Evolutionary conservation across 306 rosid species (phyloP).

Genomic region (Cicer pinnatifidum): DNA sequence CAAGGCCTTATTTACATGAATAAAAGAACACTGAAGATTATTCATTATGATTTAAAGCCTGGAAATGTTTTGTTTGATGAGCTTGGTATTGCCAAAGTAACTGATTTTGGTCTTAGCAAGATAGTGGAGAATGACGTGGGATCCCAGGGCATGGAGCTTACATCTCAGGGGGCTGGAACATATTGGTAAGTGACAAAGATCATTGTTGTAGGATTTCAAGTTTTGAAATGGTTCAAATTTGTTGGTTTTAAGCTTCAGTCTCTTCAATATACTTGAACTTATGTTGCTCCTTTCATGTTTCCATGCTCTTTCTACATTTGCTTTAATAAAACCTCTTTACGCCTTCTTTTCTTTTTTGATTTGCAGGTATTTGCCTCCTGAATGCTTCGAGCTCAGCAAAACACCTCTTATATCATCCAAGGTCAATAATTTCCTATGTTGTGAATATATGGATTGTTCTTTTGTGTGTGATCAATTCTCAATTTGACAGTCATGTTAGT

Average conservation of each 20-base stretch:
- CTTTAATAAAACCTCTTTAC: slow-evolving; percentile 7
- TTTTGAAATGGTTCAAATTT: slow-evolving; percentile 28
- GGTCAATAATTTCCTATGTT: slow-evolving; percentile 51
- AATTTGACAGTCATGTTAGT: background rate
- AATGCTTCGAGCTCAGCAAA: slow-evolving; percentile 94
- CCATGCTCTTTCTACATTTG: slow-evolving; percentile 8
- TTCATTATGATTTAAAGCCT: slow-evolving; percentile 97
- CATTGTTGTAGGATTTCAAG: slow-evolving; percentile 37
- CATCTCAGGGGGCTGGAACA: slow-evolving; percentile 99
- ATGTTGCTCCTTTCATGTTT: slow-evolving; percentile 25
- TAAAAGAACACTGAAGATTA: slow-evolving; percentile 88
- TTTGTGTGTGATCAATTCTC: background rate
- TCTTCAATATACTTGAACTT: slow-evolving; percentile 3
- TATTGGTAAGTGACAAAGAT: slow-evolving; percentile 76
- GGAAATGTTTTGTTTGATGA: slow-evolving; percentile 98
- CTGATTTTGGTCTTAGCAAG: slow-evolving; percentile 99
- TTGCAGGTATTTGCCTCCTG: slow-evolving; percentile 95
- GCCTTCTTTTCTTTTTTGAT: slow-evolving; percentile 29
- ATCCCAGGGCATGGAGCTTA: slow-evolving; percentile 99
- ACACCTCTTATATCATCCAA: slow-evolving; percentile 95
- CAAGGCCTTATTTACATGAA: slow-evolving; percentile 94
- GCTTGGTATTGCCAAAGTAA: slow-evolving; percentile 94
- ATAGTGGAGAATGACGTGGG: slow-evolving; percentile 97
- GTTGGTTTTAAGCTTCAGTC: slow-evolving; percentile 17
- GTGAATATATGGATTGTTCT: background rate